Conservation (phyloP, 371 early-diverging fungal genomes). For the Rhizomucor miehei region DNA sequence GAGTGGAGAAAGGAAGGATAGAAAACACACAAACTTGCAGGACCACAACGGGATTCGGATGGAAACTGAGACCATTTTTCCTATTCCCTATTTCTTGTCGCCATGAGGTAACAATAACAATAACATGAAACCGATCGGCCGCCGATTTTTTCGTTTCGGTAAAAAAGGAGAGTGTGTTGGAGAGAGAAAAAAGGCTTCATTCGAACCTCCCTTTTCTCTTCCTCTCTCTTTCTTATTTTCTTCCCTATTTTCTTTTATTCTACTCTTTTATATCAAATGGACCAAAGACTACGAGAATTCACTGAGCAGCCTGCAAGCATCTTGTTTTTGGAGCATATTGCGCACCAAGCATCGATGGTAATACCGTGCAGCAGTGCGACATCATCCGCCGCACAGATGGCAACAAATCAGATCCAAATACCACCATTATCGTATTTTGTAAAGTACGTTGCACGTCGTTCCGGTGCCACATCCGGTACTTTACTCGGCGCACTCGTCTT, state of each 20-base stretch:
- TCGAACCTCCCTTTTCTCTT: constrained; percentile 1
- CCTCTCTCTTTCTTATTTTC: not conserved
- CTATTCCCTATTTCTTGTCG: no score
- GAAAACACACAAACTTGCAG: no score
- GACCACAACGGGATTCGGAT: no score
- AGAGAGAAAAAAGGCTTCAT: not conserved
- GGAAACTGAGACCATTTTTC: no score
- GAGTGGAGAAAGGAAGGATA: no score
- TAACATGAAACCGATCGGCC: not conserved
- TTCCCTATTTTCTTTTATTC: constrained; percentile 3
- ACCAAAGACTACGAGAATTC: constrained; percentile 5
- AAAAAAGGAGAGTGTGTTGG: not conserved
- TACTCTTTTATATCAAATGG: constrained; percentile 1
- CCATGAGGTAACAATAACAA: no score
- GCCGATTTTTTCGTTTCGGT: not conserved
- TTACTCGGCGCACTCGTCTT: constrained; percentile 60
- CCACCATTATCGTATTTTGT: constrained; percentile 56
- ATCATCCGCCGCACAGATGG: not conserved
- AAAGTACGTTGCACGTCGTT: constrained; percentile 47
- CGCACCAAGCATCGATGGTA: not conserved
- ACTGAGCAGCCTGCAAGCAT: constrained; percentile 6
- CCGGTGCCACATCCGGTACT: constrained; percentile 57
- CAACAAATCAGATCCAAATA: constrained; percentile 5
- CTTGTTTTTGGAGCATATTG: constrained; percentile 13
- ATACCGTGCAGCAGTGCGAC: not conserved